These are phyloP conservation scores for Aciculoconidium aculeatum DNA, from an alignment of 805 yeast species.

Conservation along the genomic window DNA sequence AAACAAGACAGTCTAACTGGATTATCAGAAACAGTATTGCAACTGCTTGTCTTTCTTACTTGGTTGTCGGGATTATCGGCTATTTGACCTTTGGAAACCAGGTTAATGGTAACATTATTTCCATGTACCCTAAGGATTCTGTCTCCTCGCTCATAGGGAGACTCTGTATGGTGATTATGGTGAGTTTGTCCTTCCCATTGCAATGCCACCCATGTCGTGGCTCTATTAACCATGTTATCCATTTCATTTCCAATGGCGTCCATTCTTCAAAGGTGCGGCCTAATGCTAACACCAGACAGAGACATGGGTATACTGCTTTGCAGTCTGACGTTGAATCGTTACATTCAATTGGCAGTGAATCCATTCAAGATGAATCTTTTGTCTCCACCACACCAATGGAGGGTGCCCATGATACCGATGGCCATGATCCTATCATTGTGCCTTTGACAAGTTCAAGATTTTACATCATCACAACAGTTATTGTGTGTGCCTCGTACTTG, in stretches of 20 bases:
- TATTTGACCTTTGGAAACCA: slow-evolving; percentile 68
- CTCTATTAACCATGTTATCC: slow-evolving; percentile 59
- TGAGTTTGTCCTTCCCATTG: slow-evolving; percentile 68
- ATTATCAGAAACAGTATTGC: slow-evolving; percentile 48
- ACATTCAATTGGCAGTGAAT: slow-evolving; percentile 13
- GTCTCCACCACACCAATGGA: slow-evolving; percentile 41
- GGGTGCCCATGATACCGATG: slow-evolving; percentile 42
- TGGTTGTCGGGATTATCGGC: slow-evolving; percentile 61
- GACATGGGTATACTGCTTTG: slow-evolving; percentile 23
- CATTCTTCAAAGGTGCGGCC: slow-evolving; percentile 18
- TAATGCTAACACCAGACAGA: slow-evolving; percentile 8
- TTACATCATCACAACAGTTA: slow-evolving; percentile 40
- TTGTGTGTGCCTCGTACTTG: slow-evolving; percentile 45
- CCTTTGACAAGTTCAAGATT: slow-evolving; percentile 46
- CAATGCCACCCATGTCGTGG: slow-evolving; percentile 80
- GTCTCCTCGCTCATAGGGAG: slow-evolving; percentile 49
- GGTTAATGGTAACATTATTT: slow-evolving; percentile 60
- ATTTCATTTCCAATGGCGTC: slow-evolving; percentile 39
- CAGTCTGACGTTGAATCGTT: slow-evolving; percentile 21
- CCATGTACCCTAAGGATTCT: slow-evolving; percentile 56
- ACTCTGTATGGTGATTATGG: slow-evolving; percentile 62
- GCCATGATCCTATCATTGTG: slow-evolving; percentile 43
- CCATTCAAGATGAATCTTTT: slow-evolving; percentile 30
- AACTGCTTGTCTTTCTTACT: slow-evolving; percentile 52
- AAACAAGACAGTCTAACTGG: slow-evolving; percentile 44